phyloP scores from a whole-genome alignment of 768 basidiomycete species.

The Trametes meyenii region DNA sequence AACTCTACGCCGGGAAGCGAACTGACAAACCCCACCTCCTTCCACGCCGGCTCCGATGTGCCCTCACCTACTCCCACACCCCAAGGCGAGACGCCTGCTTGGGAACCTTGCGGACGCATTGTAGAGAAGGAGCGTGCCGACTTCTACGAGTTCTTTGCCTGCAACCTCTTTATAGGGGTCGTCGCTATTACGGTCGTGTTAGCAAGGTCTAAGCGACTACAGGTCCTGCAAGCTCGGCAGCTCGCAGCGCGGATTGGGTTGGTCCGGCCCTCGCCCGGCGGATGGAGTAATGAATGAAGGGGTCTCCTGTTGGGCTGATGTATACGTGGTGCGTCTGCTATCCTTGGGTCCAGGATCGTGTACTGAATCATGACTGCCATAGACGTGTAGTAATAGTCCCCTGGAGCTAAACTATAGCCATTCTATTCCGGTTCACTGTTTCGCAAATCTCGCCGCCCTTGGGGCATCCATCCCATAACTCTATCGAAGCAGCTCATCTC shows the following conservation, averaged over 20 bases:
- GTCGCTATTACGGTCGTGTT: slow-evolving; percentile 68
- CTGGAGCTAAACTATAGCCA: not conserved
- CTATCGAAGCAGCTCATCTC: too few species aligned
- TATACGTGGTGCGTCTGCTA: not conserved
- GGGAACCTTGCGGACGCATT: slow-evolving; percentile 93
- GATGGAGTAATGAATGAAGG: slow-evolving; percentile 27
- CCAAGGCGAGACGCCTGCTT: slow-evolving; percentile 72
- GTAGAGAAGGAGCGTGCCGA: slow-evolving; percentile 77
- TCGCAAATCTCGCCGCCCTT: too few species aligned
- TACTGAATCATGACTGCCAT: not conserved
- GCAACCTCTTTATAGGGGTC: slow-evolving; percentile 74
- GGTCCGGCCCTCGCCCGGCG: slow-evolving; percentile 44
- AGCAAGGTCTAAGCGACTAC: slow-evolving; percentile 66
- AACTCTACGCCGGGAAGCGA: not conserved
- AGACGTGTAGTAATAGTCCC: not conserved
- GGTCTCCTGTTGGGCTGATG: not conserved
- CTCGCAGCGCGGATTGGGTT: slow-evolving; percentile 87
- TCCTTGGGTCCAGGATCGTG: not conserved
- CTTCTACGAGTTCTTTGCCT: slow-evolving; percentile 89
- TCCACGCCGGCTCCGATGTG: slow-evolving; percentile 21
- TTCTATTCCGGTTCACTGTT: not conserved
- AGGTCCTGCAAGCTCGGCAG: slow-evolving; percentile 75
- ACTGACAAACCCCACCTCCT: not conserved
- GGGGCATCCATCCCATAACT: too few species aligned
- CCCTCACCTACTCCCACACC: slow-evolving; percentile 13